Evolutionary conservation across 768 basidiomycete genomes (phyloP).

Genomic region (Mycena rebaudengoi): DNA sequence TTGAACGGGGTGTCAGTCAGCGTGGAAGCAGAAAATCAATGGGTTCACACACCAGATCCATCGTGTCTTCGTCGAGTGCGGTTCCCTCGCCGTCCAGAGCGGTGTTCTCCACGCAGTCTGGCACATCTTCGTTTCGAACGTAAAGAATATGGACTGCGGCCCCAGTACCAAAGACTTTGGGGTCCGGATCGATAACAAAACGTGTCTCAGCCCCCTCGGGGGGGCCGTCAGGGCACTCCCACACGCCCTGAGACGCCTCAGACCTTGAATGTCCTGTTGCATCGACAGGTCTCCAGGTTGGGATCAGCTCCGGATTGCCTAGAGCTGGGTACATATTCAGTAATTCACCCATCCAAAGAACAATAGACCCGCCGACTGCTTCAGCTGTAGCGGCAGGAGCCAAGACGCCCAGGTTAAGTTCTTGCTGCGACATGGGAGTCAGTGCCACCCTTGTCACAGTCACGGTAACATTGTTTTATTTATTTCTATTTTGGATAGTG

Average conservation of each 20-base stretch:
- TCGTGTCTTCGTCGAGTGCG: background rate
- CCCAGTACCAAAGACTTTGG: conserved; percentile 1
- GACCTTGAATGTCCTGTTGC: background rate
- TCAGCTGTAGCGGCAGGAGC: background rate
- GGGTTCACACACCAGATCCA: background rate
- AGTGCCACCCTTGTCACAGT: no score
- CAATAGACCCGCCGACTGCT: background rate
- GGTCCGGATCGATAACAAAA: background rate
- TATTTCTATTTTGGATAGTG: no score
- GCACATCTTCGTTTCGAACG: background rate
- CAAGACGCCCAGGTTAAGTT: background rate
- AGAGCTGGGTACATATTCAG: background rate
- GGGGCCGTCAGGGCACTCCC: background rate
- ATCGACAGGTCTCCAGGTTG: background rate
- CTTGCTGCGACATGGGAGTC: background rate
- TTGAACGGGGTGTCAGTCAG: background rate
- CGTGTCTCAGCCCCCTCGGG: background rate
- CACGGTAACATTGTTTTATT: no score
- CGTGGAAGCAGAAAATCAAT: background rate
- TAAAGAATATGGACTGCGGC: background rate
- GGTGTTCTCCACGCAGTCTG: conserved; percentile 1
- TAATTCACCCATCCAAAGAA: background rate
- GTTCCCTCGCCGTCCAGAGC: background rate
- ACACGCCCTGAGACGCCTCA: background rate
- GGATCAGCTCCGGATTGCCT: conserved; percentile 3